Evolutionary conservation across 768 basidiomycete species (phyloP).

Genomic region (Kwoniella dendrophila): DNA sequence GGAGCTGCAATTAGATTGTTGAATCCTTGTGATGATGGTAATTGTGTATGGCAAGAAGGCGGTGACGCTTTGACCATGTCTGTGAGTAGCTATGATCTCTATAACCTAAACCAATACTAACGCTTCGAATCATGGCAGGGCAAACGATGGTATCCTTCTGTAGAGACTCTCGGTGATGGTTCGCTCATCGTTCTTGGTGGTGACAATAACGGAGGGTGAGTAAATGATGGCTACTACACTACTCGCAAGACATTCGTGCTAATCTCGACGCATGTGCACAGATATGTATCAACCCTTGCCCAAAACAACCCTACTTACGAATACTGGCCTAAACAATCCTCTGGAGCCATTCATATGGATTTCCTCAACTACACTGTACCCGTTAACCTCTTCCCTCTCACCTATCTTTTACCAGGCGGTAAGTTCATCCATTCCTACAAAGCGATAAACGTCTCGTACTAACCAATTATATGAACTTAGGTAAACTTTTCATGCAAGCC

Average conservation of each 20-base stretch:
- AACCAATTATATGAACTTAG: too few relatives aligned
- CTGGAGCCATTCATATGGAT: conserved; percentile 65
- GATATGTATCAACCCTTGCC: conserved; percentile 70
- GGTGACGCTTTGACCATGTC: conserved; percentile 49
- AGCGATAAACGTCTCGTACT: too few relatives aligned
- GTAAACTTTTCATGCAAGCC: conserved; percentile 57
- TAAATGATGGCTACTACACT: background rate
- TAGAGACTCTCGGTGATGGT: conserved; percentile 71
- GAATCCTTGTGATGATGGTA: conserved; percentile 68
- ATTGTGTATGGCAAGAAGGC: conserved; percentile 43
- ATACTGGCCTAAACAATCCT: conserved; percentile 74
- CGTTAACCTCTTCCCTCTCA: conserved; percentile 71
- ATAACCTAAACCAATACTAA: background rate
- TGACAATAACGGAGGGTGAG: conserved; percentile 65
- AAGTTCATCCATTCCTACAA: too few relatives aligned
- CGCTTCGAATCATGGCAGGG: conserved; percentile 32
- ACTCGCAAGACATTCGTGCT: background rate
- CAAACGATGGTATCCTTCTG: conserved; percentile 75
- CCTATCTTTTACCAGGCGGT: conserved; percentile 65
- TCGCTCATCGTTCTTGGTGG: conserved; percentile 69
- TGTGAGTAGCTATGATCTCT: conserved; percentile 26
- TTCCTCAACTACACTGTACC: conserved; percentile 72
- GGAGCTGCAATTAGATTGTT: conserved; percentile 75
- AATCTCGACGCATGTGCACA: background rate
- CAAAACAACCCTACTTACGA: conserved; percentile 70